These are phyloP conservation scores for Didymella arachidicola DNA, from an alignment of 2,329 filamentous ascomycete genomes.

Conservation along the genomic window DNA sequence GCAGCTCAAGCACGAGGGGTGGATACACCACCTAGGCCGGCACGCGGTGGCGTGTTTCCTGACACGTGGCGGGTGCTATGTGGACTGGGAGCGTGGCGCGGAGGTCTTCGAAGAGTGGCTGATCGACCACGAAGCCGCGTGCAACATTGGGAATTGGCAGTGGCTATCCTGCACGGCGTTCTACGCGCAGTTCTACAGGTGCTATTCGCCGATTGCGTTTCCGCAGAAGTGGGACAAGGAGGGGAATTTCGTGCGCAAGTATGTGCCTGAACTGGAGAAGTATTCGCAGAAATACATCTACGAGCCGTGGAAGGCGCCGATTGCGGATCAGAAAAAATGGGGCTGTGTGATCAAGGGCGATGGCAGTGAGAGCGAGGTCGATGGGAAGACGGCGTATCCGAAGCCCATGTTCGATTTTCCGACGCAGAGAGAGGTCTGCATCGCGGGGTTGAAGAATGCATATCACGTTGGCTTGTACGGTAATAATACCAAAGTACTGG, in stretches of 20 bases:
- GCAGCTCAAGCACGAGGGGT: conserved; percentile 74
- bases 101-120: conserved; percentile 81
- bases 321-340: conserved; percentile 72
- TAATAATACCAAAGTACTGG: conserved; percentile 65
- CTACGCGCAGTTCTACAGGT: conserved; percentile 74
- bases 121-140: conserved; percentile 76
- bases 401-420: conserved; percentile 81
- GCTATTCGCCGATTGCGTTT: conserved; percentile 75
- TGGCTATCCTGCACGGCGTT: conserved; percentile 81
- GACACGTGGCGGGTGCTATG: conserved; percentile 79
- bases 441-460: conserved; percentile 74
- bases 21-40: conserved; percentile 80
- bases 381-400: conserved; percentile 65
- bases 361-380: conserved; percentile 45
- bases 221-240: conserved; percentile 78
- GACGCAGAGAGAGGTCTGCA: conserved; percentile 67
- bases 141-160: conserved; percentile 80
- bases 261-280: conserved; percentile 70
- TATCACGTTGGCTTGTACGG: conserved; percentile 72
- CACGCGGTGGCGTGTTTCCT: conserved; percentile 83
- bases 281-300: conserved; percentile 76
- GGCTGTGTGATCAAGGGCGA: conserved; percentile 66
- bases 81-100: conserved; percentile 79
- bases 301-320: conserved; percentile 78
- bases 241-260: conserved; percentile 69